A percentile compares a stretch with the other conserved stretches of the same genome.
Evolutionary conservation across 1,139 yeast genomes (phyloP).

Genomic region (Yamadazyma taylorii): DNA sequence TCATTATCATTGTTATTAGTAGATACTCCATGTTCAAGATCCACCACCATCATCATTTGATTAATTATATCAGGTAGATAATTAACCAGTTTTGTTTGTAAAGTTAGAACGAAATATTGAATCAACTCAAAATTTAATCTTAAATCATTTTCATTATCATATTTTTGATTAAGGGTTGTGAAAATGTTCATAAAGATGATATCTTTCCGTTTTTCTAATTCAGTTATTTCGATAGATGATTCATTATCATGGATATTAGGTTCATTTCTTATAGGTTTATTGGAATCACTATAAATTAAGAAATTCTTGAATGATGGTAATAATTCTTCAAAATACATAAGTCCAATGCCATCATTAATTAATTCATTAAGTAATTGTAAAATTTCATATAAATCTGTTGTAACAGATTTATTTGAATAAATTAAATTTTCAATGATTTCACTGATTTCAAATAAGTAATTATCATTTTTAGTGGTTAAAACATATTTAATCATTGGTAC

Average conservation of each 20-base stretch:
- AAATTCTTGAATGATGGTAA: constrained; percentile 75
- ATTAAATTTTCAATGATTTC: constrained; percentile 87
- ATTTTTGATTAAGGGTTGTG: constrained; percentile 28
- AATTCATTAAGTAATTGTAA: constrained; percentile 60
- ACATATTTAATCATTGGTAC: constrained; percentile 73
- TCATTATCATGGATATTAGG: constrained; percentile 29
- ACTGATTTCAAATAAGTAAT: constrained; percentile 78
- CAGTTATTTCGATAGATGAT: background rate
- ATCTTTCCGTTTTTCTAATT: constrained; percentile 27
- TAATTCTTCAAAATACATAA: constrained; percentile 73
- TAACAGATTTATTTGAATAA: constrained; percentile 67
- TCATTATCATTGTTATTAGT: constrained; percentile 8
- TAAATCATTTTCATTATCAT: constrained; percentile 50
- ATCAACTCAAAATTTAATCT: constrained; percentile 52
- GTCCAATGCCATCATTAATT: constrained; percentile 50
- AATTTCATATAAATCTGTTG: constrained; percentile 76
- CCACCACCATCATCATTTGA: constrained; percentile 6
- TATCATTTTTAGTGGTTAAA: constrained; percentile 64
- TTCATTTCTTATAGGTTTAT: constrained; percentile 30
- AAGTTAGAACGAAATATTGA: constrained; percentile 52
- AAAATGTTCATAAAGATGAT: constrained; percentile 10
- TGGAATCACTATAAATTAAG: constrained; percentile 61
- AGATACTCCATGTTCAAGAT: constrained; percentile 3
- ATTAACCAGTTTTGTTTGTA: constrained; percentile 31
- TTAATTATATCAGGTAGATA: constrained; percentile 11